A percentile compares a stretch with the other conserved stretches of the same genome.
These are phyloP conservation scores for Linum lewisii DNA, from an alignment of 345 rosid genomes.

Conservation along the genomic window DNA sequence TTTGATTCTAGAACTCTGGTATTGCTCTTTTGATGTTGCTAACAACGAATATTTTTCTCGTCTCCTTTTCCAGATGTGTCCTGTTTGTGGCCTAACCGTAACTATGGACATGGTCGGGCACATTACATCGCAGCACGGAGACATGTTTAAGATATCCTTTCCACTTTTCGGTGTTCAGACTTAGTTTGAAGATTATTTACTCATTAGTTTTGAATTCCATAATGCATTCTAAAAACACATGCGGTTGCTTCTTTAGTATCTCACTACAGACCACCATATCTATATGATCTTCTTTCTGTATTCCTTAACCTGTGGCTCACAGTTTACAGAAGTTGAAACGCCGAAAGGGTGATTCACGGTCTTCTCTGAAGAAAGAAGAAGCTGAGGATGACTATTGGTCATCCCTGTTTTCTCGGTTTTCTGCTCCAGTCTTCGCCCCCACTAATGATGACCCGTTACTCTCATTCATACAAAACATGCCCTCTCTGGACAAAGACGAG, in stretches of 20 bases:
- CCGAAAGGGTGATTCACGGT: constrained; percentile 35
- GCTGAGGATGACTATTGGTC: constrained; percentile 35
- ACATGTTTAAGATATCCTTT: constrained; percentile 22
- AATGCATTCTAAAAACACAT: neutral
- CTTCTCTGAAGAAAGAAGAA: constrained; percentile 33
- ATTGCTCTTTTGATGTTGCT: constrained; percentile 4
- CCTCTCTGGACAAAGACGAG: constrained; percentile 26
- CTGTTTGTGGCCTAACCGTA: constrained; percentile 18
- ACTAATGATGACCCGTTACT: constrained; percentile 39
- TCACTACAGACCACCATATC: constrained; percentile 11
- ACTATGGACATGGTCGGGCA: constrained; percentile 15
- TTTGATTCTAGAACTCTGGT: neutral
- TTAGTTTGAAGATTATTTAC: neutral
- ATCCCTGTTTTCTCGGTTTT: constrained; percentile 28
- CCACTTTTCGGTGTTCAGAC: neutral
- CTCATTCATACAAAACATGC: constrained; percentile 42
- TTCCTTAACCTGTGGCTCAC: constrained; percentile 62
- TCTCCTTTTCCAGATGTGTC: constrained; percentile 17
- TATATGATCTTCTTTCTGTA: neutral
- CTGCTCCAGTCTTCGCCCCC: constrained; percentile 28
- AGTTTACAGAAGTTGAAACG: constrained; percentile 45
- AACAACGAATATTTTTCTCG: neutral
- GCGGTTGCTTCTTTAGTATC: neutral
- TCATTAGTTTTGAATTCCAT: neutral
- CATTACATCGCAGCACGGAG: constrained; percentile 14